phyloP scores from a whole-genome alignment of 768 basidiomycete genomes.

The Leccinellum rugosiceps region DNA sequence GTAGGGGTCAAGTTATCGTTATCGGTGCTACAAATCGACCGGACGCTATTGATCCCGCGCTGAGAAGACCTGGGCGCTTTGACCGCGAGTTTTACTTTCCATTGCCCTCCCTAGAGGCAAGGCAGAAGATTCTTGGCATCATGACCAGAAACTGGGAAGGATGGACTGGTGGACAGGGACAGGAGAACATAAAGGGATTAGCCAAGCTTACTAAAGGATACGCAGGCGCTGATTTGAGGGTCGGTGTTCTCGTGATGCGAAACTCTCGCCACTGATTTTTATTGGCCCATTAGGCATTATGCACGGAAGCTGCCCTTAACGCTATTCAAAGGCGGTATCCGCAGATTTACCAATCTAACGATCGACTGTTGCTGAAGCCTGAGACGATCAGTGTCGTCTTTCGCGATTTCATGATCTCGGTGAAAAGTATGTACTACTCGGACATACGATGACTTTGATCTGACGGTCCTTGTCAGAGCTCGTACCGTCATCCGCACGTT shows the following conservation, averaged over 20 bases:
- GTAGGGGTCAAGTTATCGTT: constrained; percentile 93
- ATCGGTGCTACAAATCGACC: constrained; percentile 98
- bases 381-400: constrained; percentile 81
- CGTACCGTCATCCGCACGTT: constrained; percentile 91
- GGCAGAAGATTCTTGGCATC: constrained; percentile 85
- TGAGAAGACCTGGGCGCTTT: constrained; percentile 91
- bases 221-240: constrained; percentile 94
- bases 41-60: constrained; percentile 95
- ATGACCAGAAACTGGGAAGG: constrained; percentile 91
- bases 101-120: constrained; percentile 76
- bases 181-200: constrained; percentile 56
- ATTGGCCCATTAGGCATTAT: constrained; percentile 61
- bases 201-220: constrained; percentile 95
- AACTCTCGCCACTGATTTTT: constrained; percentile 1
- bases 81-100: constrained; percentile 99
- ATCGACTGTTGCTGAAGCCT: constrained; percentile 80
- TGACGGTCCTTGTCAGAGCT: constrained; percentile 57
- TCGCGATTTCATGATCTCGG: constrained; percentile 95
- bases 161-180: constrained; percentile 56
- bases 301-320: constrained; percentile 95
- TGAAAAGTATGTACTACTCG: constrained; percentile 69
- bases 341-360: constrained; percentile 91
- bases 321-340: constrained; percentile 96
- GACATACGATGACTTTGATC: not conserved
- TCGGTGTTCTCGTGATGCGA: constrained; percentile 35